Evolutionary conservation across 192 early-diverging fungal species (phyloP).

Genomic region (Coemansia asiatica): DNA sequence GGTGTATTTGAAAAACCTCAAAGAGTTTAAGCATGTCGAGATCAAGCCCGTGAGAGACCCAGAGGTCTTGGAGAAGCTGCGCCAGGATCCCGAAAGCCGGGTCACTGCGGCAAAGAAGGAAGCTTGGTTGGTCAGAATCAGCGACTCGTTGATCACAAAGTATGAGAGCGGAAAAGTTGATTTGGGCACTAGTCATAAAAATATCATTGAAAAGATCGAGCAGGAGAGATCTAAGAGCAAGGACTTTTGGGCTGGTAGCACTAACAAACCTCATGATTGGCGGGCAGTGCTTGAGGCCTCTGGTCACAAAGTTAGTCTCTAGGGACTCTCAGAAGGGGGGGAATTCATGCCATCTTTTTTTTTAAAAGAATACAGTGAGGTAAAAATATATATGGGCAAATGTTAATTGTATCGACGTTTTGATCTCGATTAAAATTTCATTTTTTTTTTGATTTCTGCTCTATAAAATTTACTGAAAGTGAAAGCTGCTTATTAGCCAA

Average conservation of each 20-base stretch:
- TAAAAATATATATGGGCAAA: background rate
- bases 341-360: background rate
- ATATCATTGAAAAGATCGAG: slow-evolving; percentile 22
- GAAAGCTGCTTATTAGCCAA: no score
- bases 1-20: slow-evolving; percentile 40
- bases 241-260: slow-evolving; percentile 49
- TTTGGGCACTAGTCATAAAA: slow-evolving; percentile 9
- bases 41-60: slow-evolving; percentile 23
- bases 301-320: slow-evolving; percentile 20
- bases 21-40: slow-evolving; percentile 30
- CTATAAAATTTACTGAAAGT: no score
- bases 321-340: background rate
- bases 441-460: no score
- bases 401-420: no score
- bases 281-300: slow-evolving; percentile 23
- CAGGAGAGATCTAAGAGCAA: slow-evolving; percentile 36
- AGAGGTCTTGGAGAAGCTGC: slow-evolving; percentile 22
- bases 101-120: slow-evolving; percentile 10
- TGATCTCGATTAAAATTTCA: no score
- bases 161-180: slow-evolving; percentile 12
- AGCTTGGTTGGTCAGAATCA: slow-evolving; percentile 28
- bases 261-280: slow-evolving; percentile 52
- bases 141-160: slow-evolving; percentile 3
- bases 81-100: slow-evolving; percentile 25
- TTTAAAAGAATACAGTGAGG: background rate